A percentile compares a stretch with the other conserved stretches of the same genome.
Evolutionary conservation across 352 stramenopile genomes (phyloP).

Genomic region (Hyaloperonospora arabidopsidis): DNA sequence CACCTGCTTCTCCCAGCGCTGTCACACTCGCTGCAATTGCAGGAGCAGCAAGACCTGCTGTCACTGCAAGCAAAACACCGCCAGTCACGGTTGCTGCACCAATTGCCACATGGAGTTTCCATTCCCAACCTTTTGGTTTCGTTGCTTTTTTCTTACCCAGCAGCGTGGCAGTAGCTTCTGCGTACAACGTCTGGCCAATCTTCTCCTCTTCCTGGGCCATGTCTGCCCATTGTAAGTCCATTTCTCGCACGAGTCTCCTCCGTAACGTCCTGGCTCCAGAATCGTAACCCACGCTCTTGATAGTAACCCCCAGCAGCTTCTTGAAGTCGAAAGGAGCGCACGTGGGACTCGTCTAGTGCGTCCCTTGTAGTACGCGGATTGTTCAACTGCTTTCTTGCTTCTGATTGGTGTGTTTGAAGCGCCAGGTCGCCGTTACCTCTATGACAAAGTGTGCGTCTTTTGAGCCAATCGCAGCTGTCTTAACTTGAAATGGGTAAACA

Average conservation of each 20-base stretch:
- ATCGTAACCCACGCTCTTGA: slow-evolving; percentile 75
- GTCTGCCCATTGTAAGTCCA: slow-evolving; percentile 48
- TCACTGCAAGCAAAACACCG: slow-evolving; percentile 64
- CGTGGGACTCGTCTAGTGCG: slow-evolving; percentile 5
- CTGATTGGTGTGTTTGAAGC: slow-evolving; percentile 26
- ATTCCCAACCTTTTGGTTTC: slow-evolving; percentile 61
- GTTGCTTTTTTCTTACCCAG: slow-evolving; percentile 44
- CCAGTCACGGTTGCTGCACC: slow-evolving; percentile 60
- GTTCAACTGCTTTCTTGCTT: slow-evolving; percentile 12
- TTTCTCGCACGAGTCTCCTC: slow-evolving; percentile 33
- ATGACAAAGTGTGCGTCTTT: slow-evolving; percentile 18
- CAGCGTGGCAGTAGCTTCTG: slow-evolving; percentile 65
- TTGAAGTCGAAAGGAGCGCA: slow-evolving; percentile 45
- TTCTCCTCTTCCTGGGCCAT: slow-evolving; percentile 60
- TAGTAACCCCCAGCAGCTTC: slow-evolving; percentile 68
- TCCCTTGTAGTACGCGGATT: slow-evolving; percentile 1
- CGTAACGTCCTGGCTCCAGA: slow-evolving; percentile 51
- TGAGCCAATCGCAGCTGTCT: slow-evolving; percentile 16
- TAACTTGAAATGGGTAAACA: slow-evolving; percentile 62
- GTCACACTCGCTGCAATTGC: slow-evolving; percentile 55
- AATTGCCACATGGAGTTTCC: slow-evolving; percentile 72
- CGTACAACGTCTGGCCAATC: slow-evolving; percentile 63
- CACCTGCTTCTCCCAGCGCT: slow-evolving; percentile 50
- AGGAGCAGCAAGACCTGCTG: slow-evolving; percentile 53
- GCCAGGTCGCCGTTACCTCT: slow-evolving; percentile 13